Conservation (phyloP, 2,329 filamentous ascomycete genomes). For the Colletotrichum somersetense region DNA sequence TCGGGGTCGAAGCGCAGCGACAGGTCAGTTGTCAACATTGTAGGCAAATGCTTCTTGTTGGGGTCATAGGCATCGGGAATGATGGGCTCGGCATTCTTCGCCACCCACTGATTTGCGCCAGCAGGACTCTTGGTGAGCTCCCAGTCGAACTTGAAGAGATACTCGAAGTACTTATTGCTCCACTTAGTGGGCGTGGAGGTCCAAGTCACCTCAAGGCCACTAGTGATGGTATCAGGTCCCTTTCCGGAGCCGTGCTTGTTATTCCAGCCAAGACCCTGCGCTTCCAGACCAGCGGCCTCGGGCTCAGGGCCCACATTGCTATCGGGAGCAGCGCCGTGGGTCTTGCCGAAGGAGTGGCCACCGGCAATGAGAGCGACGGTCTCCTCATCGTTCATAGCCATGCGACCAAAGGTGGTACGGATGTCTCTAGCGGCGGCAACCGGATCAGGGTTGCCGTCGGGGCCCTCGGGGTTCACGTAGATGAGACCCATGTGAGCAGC, state of each 20-base stretch:
- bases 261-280: slow-evolving; percentile 79
- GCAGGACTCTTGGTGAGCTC: slow-evolving; percentile 80
- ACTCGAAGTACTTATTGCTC: slow-evolving; percentile 80
- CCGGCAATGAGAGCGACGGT: slow-evolving; percentile 84
- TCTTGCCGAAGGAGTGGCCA: slow-evolving; percentile 85
- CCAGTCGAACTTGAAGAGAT: slow-evolving; percentile 84
- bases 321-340: slow-evolving; percentile 75
- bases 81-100: slow-evolving; percentile 74
- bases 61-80: slow-evolving; percentile 79
- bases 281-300: slow-evolving; percentile 71
- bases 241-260: slow-evolving; percentile 75
- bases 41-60: slow-evolving; percentile 78
- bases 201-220: slow-evolving; percentile 84
- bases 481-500: slow-evolving; percentile 82
- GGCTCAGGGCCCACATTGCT: slow-evolving; percentile 77
- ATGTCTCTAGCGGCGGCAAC: slow-evolving; percentile 78
- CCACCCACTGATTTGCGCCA: slow-evolving; percentile 83
- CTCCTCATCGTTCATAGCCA: slow-evolving; percentile 88
- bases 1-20: slow-evolving; percentile 76
- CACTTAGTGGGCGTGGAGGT: slow-evolving; percentile 81
- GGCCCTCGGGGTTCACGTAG: slow-evolving; percentile 85
- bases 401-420: slow-evolving; percentile 79
- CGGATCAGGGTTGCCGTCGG: slow-evolving; percentile 79
- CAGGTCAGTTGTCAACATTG: slow-evolving; percentile 82
- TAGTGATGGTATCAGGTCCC: slow-evolving; percentile 79